phyloP scores from a whole-genome alignment of 768 basidiomycete species.

The Boletus subparvulus region DNA sequence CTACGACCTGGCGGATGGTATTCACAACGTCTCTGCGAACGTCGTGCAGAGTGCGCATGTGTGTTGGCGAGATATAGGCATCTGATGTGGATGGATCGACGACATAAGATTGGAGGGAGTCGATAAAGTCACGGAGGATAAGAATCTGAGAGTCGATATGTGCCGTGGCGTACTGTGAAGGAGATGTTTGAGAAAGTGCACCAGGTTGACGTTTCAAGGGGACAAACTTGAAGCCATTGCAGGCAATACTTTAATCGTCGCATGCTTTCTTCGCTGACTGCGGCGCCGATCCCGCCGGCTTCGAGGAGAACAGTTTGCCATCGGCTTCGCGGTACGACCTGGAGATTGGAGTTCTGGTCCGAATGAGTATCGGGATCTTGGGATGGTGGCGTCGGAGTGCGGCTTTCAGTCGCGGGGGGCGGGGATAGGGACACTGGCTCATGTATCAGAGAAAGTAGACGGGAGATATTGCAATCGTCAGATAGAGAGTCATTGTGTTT shows the following conservation, averaged over 20 bases:
- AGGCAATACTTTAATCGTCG: slow-evolving; percentile 80
- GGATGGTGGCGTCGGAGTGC: slow-evolving; percentile 23
- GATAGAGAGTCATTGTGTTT: neutral
- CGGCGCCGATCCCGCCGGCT: slow-evolving; percentile 84
- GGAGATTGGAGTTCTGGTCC: slow-evolving; percentile 36
- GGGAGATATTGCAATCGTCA: slow-evolving; percentile 11
- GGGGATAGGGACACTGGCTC: neutral
- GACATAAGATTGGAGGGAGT: slow-evolving; percentile 52
- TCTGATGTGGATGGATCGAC: slow-evolving; percentile 25
- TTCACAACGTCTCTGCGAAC: slow-evolving; percentile 84
- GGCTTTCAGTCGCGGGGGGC: slow-evolving; percentile 10
- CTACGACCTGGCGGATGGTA: slow-evolving; percentile 86
- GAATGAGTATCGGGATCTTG: slow-evolving; percentile 14
- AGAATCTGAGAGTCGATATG: slow-evolving; percentile 88
- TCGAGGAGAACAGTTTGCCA: slow-evolving; percentile 86
- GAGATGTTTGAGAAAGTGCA: neutral
- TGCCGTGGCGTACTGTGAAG: slow-evolving; percentile 71
- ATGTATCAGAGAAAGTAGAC: neutral
- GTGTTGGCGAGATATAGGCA: slow-evolving; percentile 44
- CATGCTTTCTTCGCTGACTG: slow-evolving; percentile 91
- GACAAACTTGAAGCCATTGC: slow-evolving; percentile 79
- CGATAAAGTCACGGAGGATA: slow-evolving; percentile 80
- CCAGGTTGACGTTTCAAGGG: neutral
- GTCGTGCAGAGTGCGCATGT: slow-evolving; percentile 65
- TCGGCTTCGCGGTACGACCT: slow-evolving; percentile 70